A percentile compares a stretch with the other conserved stretches of the same genome.
phyloP scores from a whole-genome alignment of 257 asterid genomes.

The Nicotiana tomentosiformis region DNA sequence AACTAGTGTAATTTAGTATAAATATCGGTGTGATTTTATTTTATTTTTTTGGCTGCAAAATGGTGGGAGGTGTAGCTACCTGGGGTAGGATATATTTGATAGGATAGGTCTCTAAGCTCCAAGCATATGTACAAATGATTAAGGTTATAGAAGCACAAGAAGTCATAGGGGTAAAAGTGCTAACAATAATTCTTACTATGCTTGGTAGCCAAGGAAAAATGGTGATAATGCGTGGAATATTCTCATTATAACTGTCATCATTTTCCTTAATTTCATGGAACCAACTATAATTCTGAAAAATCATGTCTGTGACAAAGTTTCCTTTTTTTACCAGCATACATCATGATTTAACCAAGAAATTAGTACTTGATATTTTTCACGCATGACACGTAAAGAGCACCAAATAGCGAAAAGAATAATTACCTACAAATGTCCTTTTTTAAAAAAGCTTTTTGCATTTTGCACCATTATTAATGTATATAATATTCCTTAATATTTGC shows the following conservation, averaged over 20 bases:
- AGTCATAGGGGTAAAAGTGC: background rate
- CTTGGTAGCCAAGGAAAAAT: conserved; percentile 3
- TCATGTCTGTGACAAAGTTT: background rate
- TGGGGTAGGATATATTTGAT: background rate
- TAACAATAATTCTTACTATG: background rate
- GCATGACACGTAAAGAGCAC: no score
- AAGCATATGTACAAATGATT: background rate
- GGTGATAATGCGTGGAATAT: conserved; percentile 6
- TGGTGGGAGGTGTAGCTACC: no score
- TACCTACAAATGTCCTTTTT: no score
- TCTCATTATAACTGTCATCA: conserved; percentile 1
- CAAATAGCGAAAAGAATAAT: no score
- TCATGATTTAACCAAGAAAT: background rate
- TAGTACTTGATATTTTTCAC: no score
- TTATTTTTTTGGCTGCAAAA: no score
- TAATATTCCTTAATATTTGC: no score
- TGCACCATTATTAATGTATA: no score
- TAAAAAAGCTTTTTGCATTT: no score
- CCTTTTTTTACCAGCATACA: background rate
- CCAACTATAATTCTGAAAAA: background rate
- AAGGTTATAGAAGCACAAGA: background rate
- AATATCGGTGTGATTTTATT: no score
- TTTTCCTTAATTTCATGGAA: background rate
- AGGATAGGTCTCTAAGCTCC: background rate
- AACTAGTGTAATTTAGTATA: no score